These are phyloP conservation scores for Dichotomocladium elegans DNA, from an alignment of 371 early-diverging fungal genomes.

Conservation along the genomic window DNA sequence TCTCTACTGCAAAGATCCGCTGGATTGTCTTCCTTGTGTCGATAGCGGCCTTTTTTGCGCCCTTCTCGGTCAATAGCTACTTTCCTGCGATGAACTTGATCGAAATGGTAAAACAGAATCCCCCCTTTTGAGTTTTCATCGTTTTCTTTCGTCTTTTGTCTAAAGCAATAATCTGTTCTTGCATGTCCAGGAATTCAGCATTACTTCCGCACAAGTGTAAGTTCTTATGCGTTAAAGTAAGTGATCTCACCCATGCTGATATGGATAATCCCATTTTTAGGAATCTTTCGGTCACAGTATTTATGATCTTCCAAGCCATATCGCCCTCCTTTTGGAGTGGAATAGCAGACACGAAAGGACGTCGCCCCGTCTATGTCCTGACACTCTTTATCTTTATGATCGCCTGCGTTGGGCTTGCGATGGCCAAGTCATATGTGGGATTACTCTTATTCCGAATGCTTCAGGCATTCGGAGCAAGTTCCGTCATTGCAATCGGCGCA, in stretches of 20 bases:
- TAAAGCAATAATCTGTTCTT: neutral
- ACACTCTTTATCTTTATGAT: conserved; percentile 57
- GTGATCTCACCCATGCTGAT: neutral
- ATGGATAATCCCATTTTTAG: conserved; percentile 3
- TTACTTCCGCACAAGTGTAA: conserved; percentile 16
- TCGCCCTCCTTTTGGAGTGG: conserved; percentile 61
- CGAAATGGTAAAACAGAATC: conserved; percentile 3
- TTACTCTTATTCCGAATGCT: conserved; percentile 59
- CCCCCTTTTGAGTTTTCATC: neutral
- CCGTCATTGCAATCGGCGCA: conserved; percentile 65
- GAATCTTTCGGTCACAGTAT: conserved; percentile 32
- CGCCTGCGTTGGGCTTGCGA: conserved; percentile 57
- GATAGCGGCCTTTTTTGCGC: conserved; percentile 25
- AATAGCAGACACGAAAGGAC: conserved; percentile 60
- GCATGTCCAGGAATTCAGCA: conserved; percentile 5
- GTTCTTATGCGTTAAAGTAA: neutral
- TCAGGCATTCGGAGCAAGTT: conserved; percentile 64
- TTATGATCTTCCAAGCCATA: conserved; percentile 43
- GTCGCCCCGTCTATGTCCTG: conserved; percentile 59
- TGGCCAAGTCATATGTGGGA: conserved; percentile 39
- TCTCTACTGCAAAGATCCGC: conserved; percentile 13
- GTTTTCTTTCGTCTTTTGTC: neutral
- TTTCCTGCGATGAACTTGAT: conserved; percentile 25
- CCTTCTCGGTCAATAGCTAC: conserved; percentile 24
- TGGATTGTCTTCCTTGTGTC: conserved; percentile 20